Base-by-base conservation (phyloP, 768 basidiomycete genomes). In the Auriscalpium orientale region DNA sequence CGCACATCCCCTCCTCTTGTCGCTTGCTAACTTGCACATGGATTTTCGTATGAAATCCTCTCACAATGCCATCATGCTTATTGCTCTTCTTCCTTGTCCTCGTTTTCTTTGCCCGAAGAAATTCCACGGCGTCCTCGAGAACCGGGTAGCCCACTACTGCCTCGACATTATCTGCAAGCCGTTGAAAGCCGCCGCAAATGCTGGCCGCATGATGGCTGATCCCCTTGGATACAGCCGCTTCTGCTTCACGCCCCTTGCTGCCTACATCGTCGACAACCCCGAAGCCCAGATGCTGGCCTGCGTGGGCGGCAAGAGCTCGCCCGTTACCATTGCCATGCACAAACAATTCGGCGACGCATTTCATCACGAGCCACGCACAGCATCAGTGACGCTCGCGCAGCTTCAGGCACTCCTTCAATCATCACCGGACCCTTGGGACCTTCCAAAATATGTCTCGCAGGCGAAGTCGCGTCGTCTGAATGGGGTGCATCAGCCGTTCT, bases 11-110 rank as follows among this genome's bases (percentile, higher is more conserved):
- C 20, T 65, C 1, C 46, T 65, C 0, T 49, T 65, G 0, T 53
- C 56, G 21, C 56, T 65, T 0, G 50, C 60, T 1, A 64, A 63
- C n/a, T 62, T 64, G 1, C 4, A 57, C 8, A 7, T 49, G 11
- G 56, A 47, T 21, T 15, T 47, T 3, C 33, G 18, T 18, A 45
- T 33, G 33, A 54, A 54, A 33, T 7, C 15, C 1, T 46, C 34
- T 8, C 21, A 46, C 12, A 15, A 36, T 18, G 45, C 28, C 7
- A 46, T 46, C 13, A 43, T 54, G 8, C 45, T 54, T 11, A n/a
- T 46, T 15, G 45, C 45, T 3, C 44, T 54, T 2, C 53, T 54
- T 3, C 53, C 40, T 2, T 18, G 33, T 46, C 21, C 53, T 21
- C 10, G 46, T 34, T n/a, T 54, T 54, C 28, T 35, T 2, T 28